Evolutionary conservation across 1,284 basidiomycete species (phyloP), one percentile per base, ranked within the genome.

Genomic region (Naganishia sp.): DNA sequence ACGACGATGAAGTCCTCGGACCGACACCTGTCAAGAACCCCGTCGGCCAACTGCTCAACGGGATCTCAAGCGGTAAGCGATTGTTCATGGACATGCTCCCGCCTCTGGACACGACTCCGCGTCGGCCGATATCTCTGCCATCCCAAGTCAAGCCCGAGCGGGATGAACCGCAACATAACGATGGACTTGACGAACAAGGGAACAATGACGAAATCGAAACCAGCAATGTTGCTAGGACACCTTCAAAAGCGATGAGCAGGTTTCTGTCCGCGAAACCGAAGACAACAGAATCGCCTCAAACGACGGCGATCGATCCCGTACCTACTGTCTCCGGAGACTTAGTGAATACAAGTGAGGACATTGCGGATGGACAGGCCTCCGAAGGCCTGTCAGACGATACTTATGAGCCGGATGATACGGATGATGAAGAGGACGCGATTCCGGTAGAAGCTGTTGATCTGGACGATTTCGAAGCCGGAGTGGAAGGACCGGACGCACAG

Each of bases 1-100:
- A 69, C 17, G 74, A 74, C 31, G 75, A 73, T 28, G 76, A 73
- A 41, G 61, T 63, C 28, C 21, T 76, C 47, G 76, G 76, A 49
- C 74, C 74, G 15, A 71, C 74, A 17, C 76, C 76, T 13, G 56
- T 73, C 43, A 75, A 75, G 31, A 13, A 28, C 6, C 15, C 42
- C 18, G 45, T 28, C 21, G 39, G 35, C n/a, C 25, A 31, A 1
- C 23, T 41, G n/a, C 18, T 50, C 25, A 41, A 32, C 35, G 47
- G 32, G 5, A 42, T 41, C 4, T 28, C 57, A 23, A 49, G 47
- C 2, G 47, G 57, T 9, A 63, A 63, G 45, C 39, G 61, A 2
- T 10, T 53, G 11, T 63, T 63, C 21, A 21, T 52, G 28, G 52
- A 63, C 35, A 52, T 63, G 23, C 42, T 63, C 6, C 50, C 50